Evolutionary conservation across 345 rosid species (phyloP).

Genomic region (Excoecaria cochinchinensis): DNA sequence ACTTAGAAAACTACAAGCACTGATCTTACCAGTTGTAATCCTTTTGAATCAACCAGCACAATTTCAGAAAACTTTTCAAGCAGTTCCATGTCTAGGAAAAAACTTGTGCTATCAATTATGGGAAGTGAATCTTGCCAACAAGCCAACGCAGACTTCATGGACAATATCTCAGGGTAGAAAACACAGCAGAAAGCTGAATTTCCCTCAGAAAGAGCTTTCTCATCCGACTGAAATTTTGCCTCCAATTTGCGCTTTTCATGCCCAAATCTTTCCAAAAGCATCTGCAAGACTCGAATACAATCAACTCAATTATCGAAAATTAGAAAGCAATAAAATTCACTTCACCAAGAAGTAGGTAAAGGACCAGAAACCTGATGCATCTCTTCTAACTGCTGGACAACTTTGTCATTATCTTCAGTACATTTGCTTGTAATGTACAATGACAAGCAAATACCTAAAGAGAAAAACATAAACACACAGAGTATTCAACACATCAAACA

Average conservation of each 20-base stretch:
- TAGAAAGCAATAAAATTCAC: slow-evolving; percentile 18
- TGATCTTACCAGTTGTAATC: slow-evolving; percentile 44
- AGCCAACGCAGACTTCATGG: slow-evolving; percentile 41
- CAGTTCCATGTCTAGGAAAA: slow-evolving; percentile 62
- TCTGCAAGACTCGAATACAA: slow-evolving; percentile 37
- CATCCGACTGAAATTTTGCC: slow-evolving; percentile 28
- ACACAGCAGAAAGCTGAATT: slow-evolving; percentile 50
- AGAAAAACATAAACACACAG: not conserved
- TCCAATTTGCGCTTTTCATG: slow-evolving; percentile 54
- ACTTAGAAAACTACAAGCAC: slow-evolving; percentile 1
- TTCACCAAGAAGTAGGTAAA: slow-evolving; percentile 10
- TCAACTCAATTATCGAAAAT: not conserved
- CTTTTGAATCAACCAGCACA: slow-evolving; percentile 35
- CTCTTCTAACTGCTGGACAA: slow-evolving; percentile 55
- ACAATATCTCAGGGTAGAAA: slow-evolving; percentile 51
- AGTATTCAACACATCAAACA: not conserved
- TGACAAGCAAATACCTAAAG: slow-evolving; percentile 74
- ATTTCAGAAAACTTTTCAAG: slow-evolving; percentile 54
- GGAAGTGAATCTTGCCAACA: slow-evolving; percentile 57
- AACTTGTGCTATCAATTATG: slow-evolving; percentile 58
- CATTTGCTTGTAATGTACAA: slow-evolving; percentile 49
- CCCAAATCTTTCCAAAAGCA: slow-evolving; percentile 57
- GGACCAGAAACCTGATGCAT: slow-evolving; percentile 56
- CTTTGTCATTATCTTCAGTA: slow-evolving; percentile 36
- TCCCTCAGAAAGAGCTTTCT: slow-evolving; percentile 26